Evolutionary conservation across 768 basidiomycete genomes (phyloP).

Genomic region (Collybia mongolica): DNA sequence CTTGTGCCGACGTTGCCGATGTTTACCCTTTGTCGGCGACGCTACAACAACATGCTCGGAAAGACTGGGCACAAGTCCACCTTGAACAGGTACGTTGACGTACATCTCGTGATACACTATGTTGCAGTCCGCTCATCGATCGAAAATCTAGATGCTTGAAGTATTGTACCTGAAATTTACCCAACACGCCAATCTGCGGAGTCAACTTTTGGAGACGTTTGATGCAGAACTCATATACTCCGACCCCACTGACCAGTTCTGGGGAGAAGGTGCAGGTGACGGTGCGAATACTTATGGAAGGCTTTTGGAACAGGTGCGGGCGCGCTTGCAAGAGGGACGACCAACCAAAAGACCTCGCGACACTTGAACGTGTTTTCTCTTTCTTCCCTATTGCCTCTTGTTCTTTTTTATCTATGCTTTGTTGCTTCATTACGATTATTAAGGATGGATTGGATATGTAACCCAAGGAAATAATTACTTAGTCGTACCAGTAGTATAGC

Average conservation of each 20-base stretch:
- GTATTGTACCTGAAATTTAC: slow-evolving; percentile 67
- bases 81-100: slow-evolving; percentile 41
- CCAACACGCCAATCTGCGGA: slow-evolving; percentile 63
- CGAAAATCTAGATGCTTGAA: slow-evolving; percentile 59
- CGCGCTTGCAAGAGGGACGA: slow-evolving; percentile 32
- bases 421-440: background rate
- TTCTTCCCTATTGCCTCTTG: background rate
- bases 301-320: slow-evolving; percentile 54
- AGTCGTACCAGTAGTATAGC: background rate
- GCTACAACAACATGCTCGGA: slow-evolving; percentile 33
- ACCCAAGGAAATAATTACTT: background rate
- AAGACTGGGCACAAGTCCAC: slow-evolving; percentile 58
- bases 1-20: slow-evolving; percentile 27
- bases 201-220: slow-evolving; percentile 53
- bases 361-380: background rate
- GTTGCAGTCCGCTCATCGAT: background rate
- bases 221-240: slow-evolving; percentile 49
- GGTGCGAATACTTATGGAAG: slow-evolving; percentile 67
- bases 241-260: slow-evolving; percentile 57
- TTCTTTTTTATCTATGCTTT: background rate
- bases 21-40: slow-evolving; percentile 34
- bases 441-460: background rate
- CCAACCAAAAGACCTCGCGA: slow-evolving; percentile 27
- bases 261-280: slow-evolving; percentile 55
- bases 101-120: background rate